These are phyloP conservation scores for Nannochloropsis granulata DNA, from an alignment of 108 stramenopile genomes.

Conservation along the genomic window DNA sequence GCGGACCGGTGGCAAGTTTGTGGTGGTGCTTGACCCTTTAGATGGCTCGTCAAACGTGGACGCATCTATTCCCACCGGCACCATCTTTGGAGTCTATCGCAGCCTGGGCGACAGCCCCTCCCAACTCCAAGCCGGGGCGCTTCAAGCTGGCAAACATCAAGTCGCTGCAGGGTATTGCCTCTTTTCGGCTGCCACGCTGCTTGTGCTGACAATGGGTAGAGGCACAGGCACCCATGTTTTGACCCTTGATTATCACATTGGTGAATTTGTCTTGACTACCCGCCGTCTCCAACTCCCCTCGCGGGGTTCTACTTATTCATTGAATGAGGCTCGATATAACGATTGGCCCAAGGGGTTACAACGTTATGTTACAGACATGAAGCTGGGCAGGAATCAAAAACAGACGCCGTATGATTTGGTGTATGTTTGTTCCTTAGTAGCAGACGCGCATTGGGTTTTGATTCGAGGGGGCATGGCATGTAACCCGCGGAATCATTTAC, in stretches of 20 bases:
- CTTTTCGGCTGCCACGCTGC: conserved; percentile 65
- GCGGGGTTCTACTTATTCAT: conserved; percentile 12
- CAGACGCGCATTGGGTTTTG: conserved; percentile 18
- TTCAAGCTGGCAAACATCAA: conserved; percentile 40
- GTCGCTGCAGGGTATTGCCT: conserved; percentile 66
- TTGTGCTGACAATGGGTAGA: not conserved
- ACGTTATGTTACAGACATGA: conserved; percentile 15
- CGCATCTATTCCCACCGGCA: conserved; percentile 5
- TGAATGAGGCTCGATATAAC: conserved; percentile 12
- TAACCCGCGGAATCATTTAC: conserved; percentile 20
- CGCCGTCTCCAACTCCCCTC: conserved; percentile 2
- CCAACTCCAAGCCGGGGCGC: not conserved
- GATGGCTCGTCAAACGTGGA: conserved; percentile 83
- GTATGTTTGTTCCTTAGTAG: conserved; percentile 19
- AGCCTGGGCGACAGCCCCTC: not conserved
- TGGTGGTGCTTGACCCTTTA: conserved; percentile 74
- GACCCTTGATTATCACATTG: not conserved
- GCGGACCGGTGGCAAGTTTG: conserved; percentile 36
- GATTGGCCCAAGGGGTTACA: conserved; percentile 14
- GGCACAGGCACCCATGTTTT: not conserved
- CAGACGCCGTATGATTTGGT: conserved; percentile 6
- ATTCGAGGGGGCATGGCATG: conserved; percentile 16
- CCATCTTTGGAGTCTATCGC: conserved; percentile 22
- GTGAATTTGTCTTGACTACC: not conserved
- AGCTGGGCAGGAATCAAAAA: not conserved